Base-by-base conservation (phyloP, 139 green algal genomes). In the Chara braunii region DNA sequence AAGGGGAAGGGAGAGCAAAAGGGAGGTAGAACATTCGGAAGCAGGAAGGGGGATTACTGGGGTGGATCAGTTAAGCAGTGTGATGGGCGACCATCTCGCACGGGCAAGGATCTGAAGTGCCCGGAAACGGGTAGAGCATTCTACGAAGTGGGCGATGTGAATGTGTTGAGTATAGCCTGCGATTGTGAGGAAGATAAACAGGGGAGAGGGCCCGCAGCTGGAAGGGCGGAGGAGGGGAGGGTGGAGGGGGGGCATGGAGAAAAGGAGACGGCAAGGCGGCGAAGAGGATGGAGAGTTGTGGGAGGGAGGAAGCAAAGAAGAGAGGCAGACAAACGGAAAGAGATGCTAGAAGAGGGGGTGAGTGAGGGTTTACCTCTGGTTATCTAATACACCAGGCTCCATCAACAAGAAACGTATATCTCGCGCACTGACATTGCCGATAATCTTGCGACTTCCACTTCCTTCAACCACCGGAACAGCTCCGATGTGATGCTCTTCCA, bases 321-420 rank as follows among this genome's bases (percentile, higher is more conserved):
- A 9, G 9, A 9, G 45, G 9, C 26, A 56, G 45, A 56, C 7
- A 56, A 28, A 9, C 8, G 9, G 45, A 56, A 7, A 56, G 45
- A 56, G 45, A 56, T 26, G 33, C 26, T 37, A 28, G 9, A 9
- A 9, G 7, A 56, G 45, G 9, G 9, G 33, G 45, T 9, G 9
- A 7, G 33, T 56, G 45, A 6, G 23, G 23, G 23, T 32, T 6
- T 7, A 72, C 63, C 45, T 24, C 26, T 42, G 43, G 12, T 72
- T 70, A 22, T 54, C 11, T 28, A 69, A 72, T 35, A 69, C 23
- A 31, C 65, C 12, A 9, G 63, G 63, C 5, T n/a, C 31, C 5
- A 33, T 6, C 24, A 74, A 35, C 36, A 74, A 56, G 22, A 64
- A 71, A 29, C 59, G 64, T 35, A 74, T 70, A 40, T 74, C 64